These are phyloP conservation scores for Mycena epipterygia DNA, from an alignment of 768 basidiomycete species.

Conservation along the genomic window DNA sequence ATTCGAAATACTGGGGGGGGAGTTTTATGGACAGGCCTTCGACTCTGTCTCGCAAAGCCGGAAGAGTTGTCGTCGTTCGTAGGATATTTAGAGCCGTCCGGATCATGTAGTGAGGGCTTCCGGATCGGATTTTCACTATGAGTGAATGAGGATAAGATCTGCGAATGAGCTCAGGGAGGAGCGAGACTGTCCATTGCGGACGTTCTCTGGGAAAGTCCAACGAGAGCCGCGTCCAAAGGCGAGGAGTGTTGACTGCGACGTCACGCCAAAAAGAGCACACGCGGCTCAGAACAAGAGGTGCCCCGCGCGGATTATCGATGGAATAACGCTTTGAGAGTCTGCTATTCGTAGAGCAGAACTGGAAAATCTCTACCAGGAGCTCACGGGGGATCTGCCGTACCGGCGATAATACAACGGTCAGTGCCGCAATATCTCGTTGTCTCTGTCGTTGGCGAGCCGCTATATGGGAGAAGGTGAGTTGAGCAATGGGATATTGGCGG, in stretches of 20 bases:
- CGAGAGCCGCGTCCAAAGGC: neutral
- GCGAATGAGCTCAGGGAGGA: neutral
- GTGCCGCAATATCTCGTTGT: neutral
- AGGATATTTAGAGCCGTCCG: neutral
- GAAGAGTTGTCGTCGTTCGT: neutral
- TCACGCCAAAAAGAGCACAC: neutral
- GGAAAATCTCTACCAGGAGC: neutral
- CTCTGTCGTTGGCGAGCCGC: neutral
- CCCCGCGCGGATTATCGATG: too few species aligned
- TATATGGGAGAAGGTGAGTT: neutral
- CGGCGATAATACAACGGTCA: neutral
- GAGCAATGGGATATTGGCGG: neutral
- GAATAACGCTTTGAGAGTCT: neutral
- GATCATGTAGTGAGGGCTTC: neutral
- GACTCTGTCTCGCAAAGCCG: neutral
- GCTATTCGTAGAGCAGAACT: neutral
- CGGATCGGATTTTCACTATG: neutral
- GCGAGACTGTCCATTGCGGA: neutral
- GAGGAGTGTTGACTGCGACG: neutral
- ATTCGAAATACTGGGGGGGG: neutral
- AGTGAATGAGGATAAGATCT: neutral
- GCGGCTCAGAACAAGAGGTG: neutral
- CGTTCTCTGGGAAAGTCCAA: neutral
- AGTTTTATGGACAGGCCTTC: neutral
- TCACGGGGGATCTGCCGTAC: neutral